A percentile compares a stretch with the other conserved stretches of the same genome.
Evolutionary conservation across 2,329 filamentous ascomycete genomes (phyloP).

Genomic region (Chaetomium strumarium): DNA sequence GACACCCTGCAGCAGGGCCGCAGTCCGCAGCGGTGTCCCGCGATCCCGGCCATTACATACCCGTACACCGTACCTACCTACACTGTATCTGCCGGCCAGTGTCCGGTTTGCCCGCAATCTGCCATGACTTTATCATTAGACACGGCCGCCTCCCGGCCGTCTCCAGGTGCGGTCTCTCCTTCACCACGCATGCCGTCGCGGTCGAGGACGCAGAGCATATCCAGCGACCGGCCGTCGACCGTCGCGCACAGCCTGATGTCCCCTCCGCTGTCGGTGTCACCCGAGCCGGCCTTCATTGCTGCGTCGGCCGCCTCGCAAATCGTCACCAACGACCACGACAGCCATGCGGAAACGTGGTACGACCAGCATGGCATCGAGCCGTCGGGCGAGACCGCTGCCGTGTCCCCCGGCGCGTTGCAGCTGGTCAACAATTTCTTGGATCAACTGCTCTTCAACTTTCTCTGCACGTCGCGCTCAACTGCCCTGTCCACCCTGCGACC

Average conservation of each 20-base stretch:
- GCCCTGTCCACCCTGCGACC: slow-evolving; percentile 68
- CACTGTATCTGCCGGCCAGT: slow-evolving; percentile 4
- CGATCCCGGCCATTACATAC: background rate
- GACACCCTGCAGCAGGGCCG: slow-evolving; percentile 13
- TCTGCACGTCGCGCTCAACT: slow-evolving; percentile 74
- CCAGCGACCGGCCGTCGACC: slow-evolving; percentile 63
- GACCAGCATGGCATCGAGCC: slow-evolving; percentile 62
- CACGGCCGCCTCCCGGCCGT: slow-evolving; percentile 23
- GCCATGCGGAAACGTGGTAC: slow-evolving; percentile 62
- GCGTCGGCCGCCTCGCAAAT: slow-evolving; percentile 84
- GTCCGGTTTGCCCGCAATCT: slow-evolving; percentile 1
- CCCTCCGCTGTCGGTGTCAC: slow-evolving; percentile 63
- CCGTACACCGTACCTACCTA: background rate
- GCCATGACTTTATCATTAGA: slow-evolving; percentile 25
- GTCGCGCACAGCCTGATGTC: slow-evolving; percentile 54
- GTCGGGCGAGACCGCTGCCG: slow-evolving; percentile 61
- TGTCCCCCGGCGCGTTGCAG: slow-evolving; percentile 65
- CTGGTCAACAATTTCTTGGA: slow-evolving; percentile 91
- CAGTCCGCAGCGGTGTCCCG: background rate
- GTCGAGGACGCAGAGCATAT: slow-evolving; percentile 58
- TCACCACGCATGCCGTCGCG: slow-evolving; percentile 25
- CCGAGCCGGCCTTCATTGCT: slow-evolving; percentile 82
- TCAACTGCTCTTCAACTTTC: slow-evolving; percentile 83
- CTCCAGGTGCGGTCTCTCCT: slow-evolving; percentile 26
- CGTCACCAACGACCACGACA: slow-evolving; percentile 81